Evolutionary conservation across 495 filamentous ascomycete species (phyloP).

Genomic region (Daldinia grandis): DNA sequence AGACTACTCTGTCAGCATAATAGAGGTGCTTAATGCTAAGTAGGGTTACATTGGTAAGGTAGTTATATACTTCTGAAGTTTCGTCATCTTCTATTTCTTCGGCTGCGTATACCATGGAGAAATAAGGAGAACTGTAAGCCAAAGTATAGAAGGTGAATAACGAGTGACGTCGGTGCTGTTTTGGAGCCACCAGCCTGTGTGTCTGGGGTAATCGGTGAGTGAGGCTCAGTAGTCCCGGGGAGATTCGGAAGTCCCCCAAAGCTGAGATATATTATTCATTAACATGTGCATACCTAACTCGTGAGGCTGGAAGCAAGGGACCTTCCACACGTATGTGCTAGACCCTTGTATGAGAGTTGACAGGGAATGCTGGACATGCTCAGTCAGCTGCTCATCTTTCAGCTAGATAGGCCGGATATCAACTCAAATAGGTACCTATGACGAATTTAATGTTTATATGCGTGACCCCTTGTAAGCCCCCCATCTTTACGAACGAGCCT

Average conservation of each 20-base stretch:
- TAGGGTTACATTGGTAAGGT: no score
- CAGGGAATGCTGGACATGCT: neutral
- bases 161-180: neutral
- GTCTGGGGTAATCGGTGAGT: constrained; percentile 27
- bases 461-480: neutral
- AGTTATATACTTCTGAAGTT: neutral
- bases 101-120: neutral
- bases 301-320: neutral
- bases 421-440: neutral
- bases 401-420: neutral
- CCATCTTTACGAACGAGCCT: no score
- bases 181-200: neutral
- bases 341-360: neutral
- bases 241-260: constrained; percentile 15
- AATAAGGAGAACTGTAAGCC: neutral
- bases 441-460: neutral
- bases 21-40: neutral
- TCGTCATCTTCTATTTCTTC: neutral
- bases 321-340: constrained; percentile 2
- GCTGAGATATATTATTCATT: neutral
- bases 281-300: neutral
- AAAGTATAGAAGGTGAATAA: neutral
- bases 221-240: constrained; percentile 10
- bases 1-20: constrained; percentile 10
- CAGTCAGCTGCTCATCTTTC: neutral